Conservation (phyloP, 192 early-diverging fungal genomes). For the Podila epigama region DNA sequence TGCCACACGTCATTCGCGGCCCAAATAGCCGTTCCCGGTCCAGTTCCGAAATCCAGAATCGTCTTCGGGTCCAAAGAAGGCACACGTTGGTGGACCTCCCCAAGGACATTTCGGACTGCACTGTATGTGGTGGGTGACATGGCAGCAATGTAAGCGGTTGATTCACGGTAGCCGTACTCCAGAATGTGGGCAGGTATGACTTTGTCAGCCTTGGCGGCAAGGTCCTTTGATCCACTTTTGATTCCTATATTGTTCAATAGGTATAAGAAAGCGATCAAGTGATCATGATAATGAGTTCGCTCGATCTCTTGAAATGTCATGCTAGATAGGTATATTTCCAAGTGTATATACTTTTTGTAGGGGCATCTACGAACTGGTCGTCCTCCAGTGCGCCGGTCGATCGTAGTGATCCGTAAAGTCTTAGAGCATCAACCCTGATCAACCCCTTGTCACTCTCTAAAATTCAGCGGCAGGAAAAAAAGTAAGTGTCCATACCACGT, state of each 20-base stretch:
- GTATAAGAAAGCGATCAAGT: too few relatives aligned
- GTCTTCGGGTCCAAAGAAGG: conserved; percentile 65
- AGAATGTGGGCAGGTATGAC: conserved; percentile 65
- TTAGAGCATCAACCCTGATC: conserved; percentile 57
- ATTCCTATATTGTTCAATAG: too few relatives aligned
- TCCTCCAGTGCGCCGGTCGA: conserved; percentile 54
- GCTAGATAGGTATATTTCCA: too few relatives aligned
- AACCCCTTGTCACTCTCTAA: conserved; percentile 51
- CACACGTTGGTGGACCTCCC: conserved; percentile 67
- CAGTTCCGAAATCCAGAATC: conserved; percentile 83
- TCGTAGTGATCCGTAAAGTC: conserved; percentile 60
- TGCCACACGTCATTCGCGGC: conserved; percentile 69
- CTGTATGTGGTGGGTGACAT: conserved; percentile 71
- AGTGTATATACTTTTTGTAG: conserved; percentile 20
- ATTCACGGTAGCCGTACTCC: conserved; percentile 74
- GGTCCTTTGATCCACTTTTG: conserved; percentile 20
- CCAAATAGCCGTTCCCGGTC: conserved; percentile 87
- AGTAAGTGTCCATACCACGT: neutral
- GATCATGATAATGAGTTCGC: neutral
- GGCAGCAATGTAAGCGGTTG: conserved; percentile 74
- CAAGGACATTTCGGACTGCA: conserved; percentile 71
- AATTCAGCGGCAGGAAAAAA: neutral
- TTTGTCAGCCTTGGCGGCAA: conserved; percentile 11
- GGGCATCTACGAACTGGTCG: neutral
- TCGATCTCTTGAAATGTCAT: too few relatives aligned